phyloP scores from a whole-genome alignment of 345 rosid genomes.

The Zanthoxylum bungeanum region DNA sequence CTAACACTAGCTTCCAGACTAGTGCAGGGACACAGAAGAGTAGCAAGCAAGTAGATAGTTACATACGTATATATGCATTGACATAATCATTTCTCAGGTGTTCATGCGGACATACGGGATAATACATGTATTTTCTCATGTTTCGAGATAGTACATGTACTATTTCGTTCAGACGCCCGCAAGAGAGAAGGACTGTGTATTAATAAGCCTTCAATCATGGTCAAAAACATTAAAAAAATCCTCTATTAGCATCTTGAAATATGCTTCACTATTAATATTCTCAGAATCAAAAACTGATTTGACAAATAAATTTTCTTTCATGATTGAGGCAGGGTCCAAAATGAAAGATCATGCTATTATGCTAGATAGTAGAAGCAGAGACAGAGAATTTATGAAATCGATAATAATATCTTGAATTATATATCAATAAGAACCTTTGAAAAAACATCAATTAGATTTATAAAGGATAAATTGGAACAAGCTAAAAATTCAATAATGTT shows the following conservation, averaged over 20 bases:
- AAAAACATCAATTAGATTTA: background rate
- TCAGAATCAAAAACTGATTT: background rate
- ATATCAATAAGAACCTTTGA: background rate
- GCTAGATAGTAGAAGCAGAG: too few species aligned
- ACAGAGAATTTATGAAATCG: too few species aligned
- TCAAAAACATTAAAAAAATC: background rate
- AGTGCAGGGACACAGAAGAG: background rate
- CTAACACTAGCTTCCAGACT: conserved; percentile 3
- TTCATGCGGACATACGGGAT: too few species aligned
- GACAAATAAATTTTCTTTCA: background rate
- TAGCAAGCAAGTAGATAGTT: background rate
- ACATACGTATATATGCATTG: background rate
- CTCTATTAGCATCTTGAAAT: background rate
- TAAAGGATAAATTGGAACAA: too few species aligned
- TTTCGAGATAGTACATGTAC: too few species aligned
- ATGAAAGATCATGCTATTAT: too few species aligned
- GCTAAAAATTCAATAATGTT: too few species aligned
- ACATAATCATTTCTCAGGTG: too few species aligned
- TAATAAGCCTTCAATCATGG: too few species aligned
- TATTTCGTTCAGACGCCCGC: too few species aligned
- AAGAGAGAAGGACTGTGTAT: too few species aligned
- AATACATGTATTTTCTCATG: too few species aligned
- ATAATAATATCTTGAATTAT: background rate
- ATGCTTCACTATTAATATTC: background rate
- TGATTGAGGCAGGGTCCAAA: background rate